These are phyloP conservation scores for Aegilops umbellulata DNA, from an alignment of 176 grass and related monocot genomes.

Conservation along the genomic window DNA sequence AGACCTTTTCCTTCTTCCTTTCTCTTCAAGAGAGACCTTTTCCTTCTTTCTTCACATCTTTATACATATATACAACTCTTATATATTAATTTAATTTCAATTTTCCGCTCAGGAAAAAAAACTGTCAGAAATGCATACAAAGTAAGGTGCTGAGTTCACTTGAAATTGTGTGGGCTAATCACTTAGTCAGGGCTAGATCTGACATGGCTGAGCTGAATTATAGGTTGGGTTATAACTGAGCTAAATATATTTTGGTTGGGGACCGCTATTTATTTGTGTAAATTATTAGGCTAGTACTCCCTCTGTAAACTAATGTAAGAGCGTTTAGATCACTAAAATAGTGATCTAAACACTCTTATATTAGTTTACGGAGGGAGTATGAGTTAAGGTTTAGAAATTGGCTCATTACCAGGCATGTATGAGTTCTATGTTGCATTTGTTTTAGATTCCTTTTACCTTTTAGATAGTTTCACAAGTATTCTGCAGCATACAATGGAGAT, in stretches of 20 bases:
- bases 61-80: background rate
- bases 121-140: background rate
- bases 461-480: conserved; percentile 17
- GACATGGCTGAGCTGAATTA: conserved; percentile 15
- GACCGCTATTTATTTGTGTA: background rate
- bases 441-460: conserved; percentile 18
- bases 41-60: background rate
- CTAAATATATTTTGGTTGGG: conserved; percentile 21
- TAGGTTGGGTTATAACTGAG: conserved; percentile 14
- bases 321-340: too few species aligned
- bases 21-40: background rate
- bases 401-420: background rate
- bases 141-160: conserved; percentile 4
- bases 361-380: background rate
- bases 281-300: conserved; percentile 6
- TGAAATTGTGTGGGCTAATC: background rate
- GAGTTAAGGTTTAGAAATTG: background rate
- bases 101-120: background rate
- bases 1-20: background rate
- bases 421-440: conserved; percentile 1
- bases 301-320: too few species aligned
- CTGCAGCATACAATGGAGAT: conserved; percentile 13
- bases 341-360: too few species aligned
- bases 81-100: background rate
- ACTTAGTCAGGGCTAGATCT: conserved; percentile 6